A percentile compares a stretch with the other conserved stretches of the same genome.
Conservation (phyloP, 352 stramenopile species). For the Pythium sukuiense region DNA sequence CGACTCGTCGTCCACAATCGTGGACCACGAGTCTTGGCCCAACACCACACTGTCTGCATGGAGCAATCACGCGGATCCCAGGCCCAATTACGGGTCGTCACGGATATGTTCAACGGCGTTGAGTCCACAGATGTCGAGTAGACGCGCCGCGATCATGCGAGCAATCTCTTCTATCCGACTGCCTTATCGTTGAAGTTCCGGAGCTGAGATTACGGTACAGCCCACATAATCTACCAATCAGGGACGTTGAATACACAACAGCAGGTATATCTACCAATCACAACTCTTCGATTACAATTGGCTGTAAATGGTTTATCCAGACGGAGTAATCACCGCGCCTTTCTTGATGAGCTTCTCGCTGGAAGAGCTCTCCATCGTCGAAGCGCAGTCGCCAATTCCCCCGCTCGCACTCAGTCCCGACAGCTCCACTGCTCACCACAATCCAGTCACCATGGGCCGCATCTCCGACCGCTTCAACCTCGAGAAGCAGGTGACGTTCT, state of each 20-base stretch:
- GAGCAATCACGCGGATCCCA: too few species aligned
- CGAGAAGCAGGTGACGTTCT: slow-evolving; percentile 64
- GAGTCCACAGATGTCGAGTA: too few species aligned
- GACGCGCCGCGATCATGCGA: background rate
- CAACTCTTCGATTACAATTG: background rate
- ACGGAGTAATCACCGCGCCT: background rate
- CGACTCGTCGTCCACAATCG: too few species aligned
- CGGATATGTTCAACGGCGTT: too few species aligned
- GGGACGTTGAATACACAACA: background rate
- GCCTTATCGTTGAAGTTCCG: background rate
- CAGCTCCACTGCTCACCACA: background rate
- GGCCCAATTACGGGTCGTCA: too few species aligned
- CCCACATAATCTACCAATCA: background rate
- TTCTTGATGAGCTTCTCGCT: background rate
- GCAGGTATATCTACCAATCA: background rate
- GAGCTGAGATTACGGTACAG: background rate
- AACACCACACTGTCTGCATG: too few species aligned
- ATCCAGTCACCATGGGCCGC: slow-evolving; percentile 26
- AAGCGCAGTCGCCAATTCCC: slow-evolving; percentile 10
- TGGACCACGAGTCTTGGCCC: too few species aligned
- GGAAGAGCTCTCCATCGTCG: background rate
- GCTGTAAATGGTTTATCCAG: background rate
- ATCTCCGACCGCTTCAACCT: slow-evolving; percentile 51
- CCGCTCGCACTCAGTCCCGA: background rate
- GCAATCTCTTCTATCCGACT: background rate